Base-by-base conservation (phyloP, 768 basidiomycete genomes). In the Termitomyces sp. region DNA sequence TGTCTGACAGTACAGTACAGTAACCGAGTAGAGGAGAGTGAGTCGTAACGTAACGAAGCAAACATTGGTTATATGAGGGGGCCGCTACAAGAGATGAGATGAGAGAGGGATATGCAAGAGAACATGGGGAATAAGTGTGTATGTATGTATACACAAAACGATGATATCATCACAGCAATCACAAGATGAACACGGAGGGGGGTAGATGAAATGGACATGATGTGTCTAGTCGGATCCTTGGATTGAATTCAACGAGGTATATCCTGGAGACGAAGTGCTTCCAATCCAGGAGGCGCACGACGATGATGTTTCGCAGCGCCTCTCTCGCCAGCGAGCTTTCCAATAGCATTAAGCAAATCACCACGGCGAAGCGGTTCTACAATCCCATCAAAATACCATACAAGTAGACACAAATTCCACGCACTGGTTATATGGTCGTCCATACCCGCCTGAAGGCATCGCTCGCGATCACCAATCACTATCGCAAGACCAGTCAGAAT, bases 381-480 rank as follows among this genome's bases (percentile, higher is more conserved):
- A 61, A n/a, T 24, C 13, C 53, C 52, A 39, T 2, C 5, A 18
- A 34, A 22, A 20, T 16, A 16, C n/a, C n/a, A n/a, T n/a, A n/a
- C n/a, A n/a, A 49, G n/a, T 22, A 10, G 18, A 10, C 8, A 16
- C n/a, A 36, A 51, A 16, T 2, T 6, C 13, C 8, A 55, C 87
- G 52, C 65, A 91, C 89, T 92, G 27, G 88, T 91, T 54, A 90
- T 90, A 62, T 90, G 88, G 65, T 89, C 88, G 67, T 90, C 87
- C 80, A 80, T 81, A 57, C 79, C 79, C 7, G 79, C 79, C 61
- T 79, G 76, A 62, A 79, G 65, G 62, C 78, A 79, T 2, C 77
- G 68, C 61, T 79, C 78, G 62, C 79, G 70, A 72, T 80, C 70
- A 60, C 94, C 94, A 64, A 94, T 92, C 94, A 95, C 91, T 93